phyloP scores from a whole-genome alignment of 805 yeast species.

The Komagataella mondaviorum region DNA sequence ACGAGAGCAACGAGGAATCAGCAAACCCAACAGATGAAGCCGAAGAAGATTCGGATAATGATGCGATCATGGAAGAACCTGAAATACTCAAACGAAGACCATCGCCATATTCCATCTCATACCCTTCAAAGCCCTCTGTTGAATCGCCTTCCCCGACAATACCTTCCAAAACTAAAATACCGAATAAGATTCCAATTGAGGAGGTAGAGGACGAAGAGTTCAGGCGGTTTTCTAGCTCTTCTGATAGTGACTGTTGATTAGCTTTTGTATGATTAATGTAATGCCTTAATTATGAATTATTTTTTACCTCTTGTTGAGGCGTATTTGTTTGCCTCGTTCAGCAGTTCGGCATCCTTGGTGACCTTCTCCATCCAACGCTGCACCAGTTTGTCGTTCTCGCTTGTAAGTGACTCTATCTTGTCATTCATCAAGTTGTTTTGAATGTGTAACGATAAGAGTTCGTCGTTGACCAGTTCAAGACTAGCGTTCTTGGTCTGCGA shows the following conservation, averaged over 20 bases:
- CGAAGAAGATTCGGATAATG: not conserved
- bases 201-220: not conserved
- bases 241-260: not conserved
- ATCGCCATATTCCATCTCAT: not conserved
- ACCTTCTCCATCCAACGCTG: conserved; percentile 31
- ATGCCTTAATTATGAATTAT: not conserved
- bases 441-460: conserved; percentile 31
- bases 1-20: not conserved
- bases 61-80: not conserved
- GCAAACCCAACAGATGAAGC: not conserved
- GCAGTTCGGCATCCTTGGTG: conserved; percentile 24
- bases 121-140: not conserved
- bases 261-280: not conserved
- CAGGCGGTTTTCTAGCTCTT: not conserved
- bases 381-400: conserved; percentile 25
- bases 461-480: conserved; percentile 36
- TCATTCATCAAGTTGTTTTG: conserved; percentile 31
- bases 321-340: conserved; percentile 25
- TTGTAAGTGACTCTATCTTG: conserved; percentile 15
- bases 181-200: not conserved
- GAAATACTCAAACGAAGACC: not conserved
- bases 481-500: conserved; percentile 25
- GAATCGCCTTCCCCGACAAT: not conserved
- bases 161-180: not conserved
- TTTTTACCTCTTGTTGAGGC: not conserved